Base-by-base conservation (phyloP, 352 stramenopile species). In the Labyrinthula sp. region DNA sequence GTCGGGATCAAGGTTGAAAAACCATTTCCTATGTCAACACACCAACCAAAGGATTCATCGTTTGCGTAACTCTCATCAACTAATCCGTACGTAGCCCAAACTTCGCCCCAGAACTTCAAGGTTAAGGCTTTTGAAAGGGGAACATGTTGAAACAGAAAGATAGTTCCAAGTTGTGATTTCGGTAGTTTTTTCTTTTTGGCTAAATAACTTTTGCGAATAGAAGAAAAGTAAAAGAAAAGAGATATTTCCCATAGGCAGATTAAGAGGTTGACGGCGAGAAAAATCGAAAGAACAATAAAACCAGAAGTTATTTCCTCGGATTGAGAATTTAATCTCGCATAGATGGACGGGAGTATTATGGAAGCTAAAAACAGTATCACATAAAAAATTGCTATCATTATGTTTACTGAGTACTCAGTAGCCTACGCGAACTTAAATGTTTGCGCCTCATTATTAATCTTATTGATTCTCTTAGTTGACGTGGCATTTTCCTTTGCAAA, bases 161-260 rank as follows among this genome's bases (percentile, higher is more conserved):
- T 22, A 10, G 23, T 52, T 23, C 43, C 43, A 15, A 52, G n/a
- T 9, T 5, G 9, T 21, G 31, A 31, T 12, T 10, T 31, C 35
- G 40, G 31, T 12, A 48, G 4, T 35, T 52, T 52, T 26, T 52
- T 52, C 34, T 50, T 50, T 8, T 6, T 38, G 34, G 31, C 43
- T 7, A 17, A 31, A 31, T 52, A 52, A 8, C 25, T 39, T 10
- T 21, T 40, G 0, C 38, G 18, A 38, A 65, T 64, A 15, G 41
- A 15, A 26, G 41, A 34, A 30, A 60, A 39, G 23, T 57, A 34
- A 30, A 65, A 66, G 37, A 40, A 62, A 17, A 66, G 52, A n/a
- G 54, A 56, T 22, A 64, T 28, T 45, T 66, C 59, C 59, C 59
- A 66, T 12, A 63, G 30, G 37, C 59, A 66, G 12, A 66, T 60